phyloP scores from a whole-genome alignment of 1,284 basidiomycete species.

The Pseudomicrostroma phylloplanum region DNA sequence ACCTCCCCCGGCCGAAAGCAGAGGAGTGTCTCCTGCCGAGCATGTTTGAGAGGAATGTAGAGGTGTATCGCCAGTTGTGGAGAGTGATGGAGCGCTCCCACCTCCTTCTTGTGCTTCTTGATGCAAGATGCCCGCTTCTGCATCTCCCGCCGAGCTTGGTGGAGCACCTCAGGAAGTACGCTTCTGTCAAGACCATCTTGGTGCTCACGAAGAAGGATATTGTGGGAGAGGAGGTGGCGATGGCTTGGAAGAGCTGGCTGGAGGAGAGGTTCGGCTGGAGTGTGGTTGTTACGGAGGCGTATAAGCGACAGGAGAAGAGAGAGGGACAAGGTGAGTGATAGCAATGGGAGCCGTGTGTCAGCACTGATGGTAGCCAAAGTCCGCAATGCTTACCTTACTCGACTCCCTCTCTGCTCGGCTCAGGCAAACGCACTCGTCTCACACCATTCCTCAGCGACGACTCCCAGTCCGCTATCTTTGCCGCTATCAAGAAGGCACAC shows the following conservation, averaged over 20 bases:
- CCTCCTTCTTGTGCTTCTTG: conserved; percentile 74
- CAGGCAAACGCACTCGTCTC: conserved; percentile 18
- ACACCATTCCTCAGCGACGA: conserved; percentile 24
- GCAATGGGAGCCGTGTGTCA: too few relatives aligned
- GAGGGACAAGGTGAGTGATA: conserved; percentile 26
- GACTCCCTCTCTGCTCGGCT: too few relatives aligned
- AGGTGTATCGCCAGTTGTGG: conserved; percentile 39
- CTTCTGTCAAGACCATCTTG: conserved; percentile 54
- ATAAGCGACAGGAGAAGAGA: conserved; percentile 21
- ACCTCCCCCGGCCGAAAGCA: conserved; percentile 23
- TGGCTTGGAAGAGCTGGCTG: conserved; percentile 24
- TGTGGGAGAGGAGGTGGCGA: conserved; percentile 23
- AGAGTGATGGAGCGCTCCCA: conserved; percentile 58
- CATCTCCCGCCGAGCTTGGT: conserved; percentile 58
- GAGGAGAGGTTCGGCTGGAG: conserved; percentile 24
- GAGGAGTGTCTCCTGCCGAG: conserved; percentile 59
- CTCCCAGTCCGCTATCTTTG: conserved; percentile 55
- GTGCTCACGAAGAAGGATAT: conserved; percentile 38
- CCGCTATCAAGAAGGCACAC: conserved; percentile 65
- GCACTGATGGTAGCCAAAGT: too few relatives aligned
- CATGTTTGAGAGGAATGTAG: conserved; percentile 52
- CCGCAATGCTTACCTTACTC: too few relatives aligned
- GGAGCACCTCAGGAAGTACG: conserved; percentile 53
- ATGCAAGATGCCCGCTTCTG: conserved; percentile 71
- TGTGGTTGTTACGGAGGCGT: conserved; percentile 33